Conservation (phyloP, 108 stramenopile genomes). For the Cylindrotheca closterium region DNA sequence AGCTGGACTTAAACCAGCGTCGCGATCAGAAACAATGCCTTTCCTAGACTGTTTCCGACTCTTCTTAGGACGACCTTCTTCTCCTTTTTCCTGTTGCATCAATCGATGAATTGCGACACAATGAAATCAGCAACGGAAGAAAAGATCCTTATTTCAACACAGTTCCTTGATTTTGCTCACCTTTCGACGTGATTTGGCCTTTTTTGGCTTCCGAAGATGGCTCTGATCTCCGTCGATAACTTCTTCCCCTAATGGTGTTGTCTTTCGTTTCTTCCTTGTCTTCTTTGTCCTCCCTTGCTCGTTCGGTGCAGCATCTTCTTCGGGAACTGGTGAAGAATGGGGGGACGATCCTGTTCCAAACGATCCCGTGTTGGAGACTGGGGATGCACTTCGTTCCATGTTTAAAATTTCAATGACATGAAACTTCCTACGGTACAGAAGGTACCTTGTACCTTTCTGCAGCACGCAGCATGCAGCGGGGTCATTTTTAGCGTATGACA, state of each 20-base stretch:
- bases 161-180: conserved; percentile 7
- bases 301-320: not conserved
- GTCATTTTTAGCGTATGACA: too few species aligned
- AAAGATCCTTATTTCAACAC: not conserved
- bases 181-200: conserved; percentile 32
- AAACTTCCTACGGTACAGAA: too few species aligned
- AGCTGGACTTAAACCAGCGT: conserved; percentile 40
- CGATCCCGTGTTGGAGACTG: not conserved
- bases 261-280: conserved; percentile 37
- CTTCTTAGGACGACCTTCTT: conserved; percentile 34
- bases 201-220: conserved; percentile 12
- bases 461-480: too few species aligned
- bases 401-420: too few species aligned
- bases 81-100: conserved; percentile 29
- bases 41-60: conserved; percentile 31
- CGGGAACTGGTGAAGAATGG: conserved; percentile 5
- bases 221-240: not conserved
- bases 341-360: not conserved
- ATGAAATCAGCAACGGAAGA: not conserved
- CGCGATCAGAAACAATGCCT: conserved; percentile 1
- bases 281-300: conserved; percentile 11
- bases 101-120: not conserved
- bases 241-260: conserved; percentile 4
- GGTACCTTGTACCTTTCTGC: too few species aligned
- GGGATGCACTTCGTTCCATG: not conserved